Percentiles rank a stretch among this genome's conserved stretches.
Conservation (phyloP, 805 yeast genomes). For the Saccharomyces mikatae region DNA sequence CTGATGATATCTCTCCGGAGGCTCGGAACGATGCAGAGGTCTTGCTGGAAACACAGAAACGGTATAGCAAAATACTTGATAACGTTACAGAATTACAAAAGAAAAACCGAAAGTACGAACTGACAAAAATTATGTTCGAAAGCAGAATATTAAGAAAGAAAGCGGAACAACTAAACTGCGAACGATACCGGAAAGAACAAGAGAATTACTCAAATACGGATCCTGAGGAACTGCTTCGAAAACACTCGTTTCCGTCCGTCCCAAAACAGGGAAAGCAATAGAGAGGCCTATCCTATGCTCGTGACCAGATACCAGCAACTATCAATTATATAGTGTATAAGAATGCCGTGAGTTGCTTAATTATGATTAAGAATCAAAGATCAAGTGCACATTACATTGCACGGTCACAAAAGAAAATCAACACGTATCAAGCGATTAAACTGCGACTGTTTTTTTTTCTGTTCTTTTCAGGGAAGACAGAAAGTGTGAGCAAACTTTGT, state of each 20-base stretch:
- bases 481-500: background rate
- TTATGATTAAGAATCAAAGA: background rate
- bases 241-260: constrained; percentile 22
- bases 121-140: constrained; percentile 19
- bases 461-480: background rate
- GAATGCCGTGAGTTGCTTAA: background rate
- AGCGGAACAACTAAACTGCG: constrained; percentile 2
- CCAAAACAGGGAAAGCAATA: constrained; percentile 10
- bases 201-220: constrained; percentile 25
- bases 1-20: constrained; percentile 1
- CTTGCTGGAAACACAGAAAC: constrained; percentile 3
- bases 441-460: background rate
- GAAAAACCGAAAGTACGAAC: constrained; percentile 13
- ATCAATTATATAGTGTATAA: background rate
- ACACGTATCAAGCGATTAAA: background rate
- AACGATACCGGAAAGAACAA: constrained; percentile 11
- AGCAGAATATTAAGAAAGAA: constrained; percentile 16
- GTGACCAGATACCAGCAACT: background rate
- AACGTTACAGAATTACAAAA: constrained; percentile 13
- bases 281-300: background rate
- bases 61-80: constrained; percentile 17
- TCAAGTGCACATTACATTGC: background rate
- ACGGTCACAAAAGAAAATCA: background rate
- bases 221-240: constrained; percentile 18
- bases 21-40: background rate